These are phyloP conservation scores for Stachybotrys chlorohalonatus DNA, from an alignment of 2,329 filamentous ascomycete genomes.

Conservation along the genomic window DNA sequence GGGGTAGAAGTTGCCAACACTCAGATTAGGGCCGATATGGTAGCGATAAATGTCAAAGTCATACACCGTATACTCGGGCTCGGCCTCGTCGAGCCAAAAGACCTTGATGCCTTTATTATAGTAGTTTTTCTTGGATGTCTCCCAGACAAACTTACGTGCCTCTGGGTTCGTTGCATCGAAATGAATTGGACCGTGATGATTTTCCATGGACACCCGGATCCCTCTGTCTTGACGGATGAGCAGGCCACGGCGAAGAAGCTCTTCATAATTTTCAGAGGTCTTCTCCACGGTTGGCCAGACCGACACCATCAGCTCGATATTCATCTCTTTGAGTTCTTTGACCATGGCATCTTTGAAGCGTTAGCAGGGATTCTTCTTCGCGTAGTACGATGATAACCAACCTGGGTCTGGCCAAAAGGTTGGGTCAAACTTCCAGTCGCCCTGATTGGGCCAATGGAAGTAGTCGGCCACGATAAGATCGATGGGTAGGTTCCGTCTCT, in stretches of 20 bases:
- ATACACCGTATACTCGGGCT: constrained; percentile 53
- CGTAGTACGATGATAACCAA: constrained; percentile 5
- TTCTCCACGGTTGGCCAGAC: constrained; percentile 58
- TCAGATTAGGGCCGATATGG: constrained; percentile 23
- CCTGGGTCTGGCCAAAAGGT: constrained; percentile 54
- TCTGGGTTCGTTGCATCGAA: constrained; percentile 54
- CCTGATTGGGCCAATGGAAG: constrained; percentile 57
- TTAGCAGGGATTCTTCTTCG: not conserved
- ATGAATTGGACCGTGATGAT: constrained; percentile 46
- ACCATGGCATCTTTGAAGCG: constrained; percentile 44
- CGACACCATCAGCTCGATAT: constrained; percentile 56
- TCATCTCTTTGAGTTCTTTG: constrained; percentile 43
- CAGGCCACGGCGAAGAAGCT: constrained; percentile 50
- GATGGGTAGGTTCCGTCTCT: constrained; percentile 40
- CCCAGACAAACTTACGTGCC: constrained; percentile 48
- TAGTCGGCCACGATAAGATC: constrained; percentile 58
- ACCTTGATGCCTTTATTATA: constrained; percentile 48
- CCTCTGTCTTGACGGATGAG: constrained; percentile 52
- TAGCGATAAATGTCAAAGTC: constrained; percentile 52
- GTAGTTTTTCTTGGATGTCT: constrained; percentile 48
- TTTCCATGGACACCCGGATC: constrained; percentile 46
- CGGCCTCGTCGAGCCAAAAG: constrained; percentile 61
- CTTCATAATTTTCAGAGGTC: constrained; percentile 44
- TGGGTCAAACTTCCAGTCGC: constrained; percentile 57
- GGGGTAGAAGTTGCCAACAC: constrained; percentile 49